Base-by-base conservation (phyloP, 768 basidiomycete genomes). In the Naganishia randhawae region DNA sequence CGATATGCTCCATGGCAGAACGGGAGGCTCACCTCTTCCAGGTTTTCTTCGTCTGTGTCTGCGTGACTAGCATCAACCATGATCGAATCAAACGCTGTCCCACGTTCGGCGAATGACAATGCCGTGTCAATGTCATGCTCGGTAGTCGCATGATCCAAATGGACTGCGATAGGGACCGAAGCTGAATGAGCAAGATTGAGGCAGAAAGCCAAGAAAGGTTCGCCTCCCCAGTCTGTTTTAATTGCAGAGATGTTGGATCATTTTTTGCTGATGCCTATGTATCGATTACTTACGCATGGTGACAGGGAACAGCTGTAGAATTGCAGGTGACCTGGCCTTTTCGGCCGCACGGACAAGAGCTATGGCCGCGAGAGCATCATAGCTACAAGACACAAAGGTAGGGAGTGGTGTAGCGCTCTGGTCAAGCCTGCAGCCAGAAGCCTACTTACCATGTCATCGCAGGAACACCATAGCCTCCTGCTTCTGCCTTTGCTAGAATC, bases 31-130 rank as follows among this genome's bases (percentile, higher is more conserved):
- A 75, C 75, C 57, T 64, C 48, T 33, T 62, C 67, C 31, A 68
- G 25, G 50, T 68, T 68, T 31, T 68, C 67, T 39, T 68, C 70
- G 63, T 68, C 66, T 5, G 61, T 71, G 25, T 77, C 80, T 29
- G 77, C 79, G 61, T 79, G 80, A 66, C 71, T 72, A 27, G 79
- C 77, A 63, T 81, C 80, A 25, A 81, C 78, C 80, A 81, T 81
- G 71, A 81, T 81, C 66, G 72, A 74, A 68, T 81, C 80, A 53
- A 81, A 80, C 19, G 74, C 73, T 67, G 80, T 77, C 19, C 78
- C 80, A 45, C 75, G 69, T 71, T 81, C 80, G 7, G 80, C 80
- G 22, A 78, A 74, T 14, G 75, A 74, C 52, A 81, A 71, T 3
- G 78, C 71, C 6, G 76, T 76, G 65, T 79, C 79, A 55, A 80